Evolutionary conservation across 202 grass and related monocot species (phyloP).

Genomic region (Setaria italica): DNA sequence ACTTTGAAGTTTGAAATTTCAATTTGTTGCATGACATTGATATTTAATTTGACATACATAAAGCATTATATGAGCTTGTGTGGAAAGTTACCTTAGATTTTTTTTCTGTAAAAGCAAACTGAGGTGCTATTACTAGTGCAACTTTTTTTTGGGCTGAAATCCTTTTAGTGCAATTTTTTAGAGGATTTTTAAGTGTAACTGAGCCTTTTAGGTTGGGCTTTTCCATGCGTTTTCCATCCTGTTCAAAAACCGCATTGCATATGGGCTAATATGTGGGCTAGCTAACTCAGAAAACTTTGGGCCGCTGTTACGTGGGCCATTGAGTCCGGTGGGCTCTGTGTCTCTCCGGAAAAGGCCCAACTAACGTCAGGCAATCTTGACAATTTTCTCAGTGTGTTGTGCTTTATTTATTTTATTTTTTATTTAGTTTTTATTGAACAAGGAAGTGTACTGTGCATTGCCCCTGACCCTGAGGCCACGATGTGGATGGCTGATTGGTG

Average conservation of each 20-base stretch:
- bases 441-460: not conserved
- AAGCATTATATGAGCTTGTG: not conserved
- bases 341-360: too few species aligned
- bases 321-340: too few species aligned
- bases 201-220: not conserved
- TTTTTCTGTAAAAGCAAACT: not conserved
- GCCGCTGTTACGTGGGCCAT: too few species aligned
- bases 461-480: not conserved
- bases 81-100: not conserved
- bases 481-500: not conserved
- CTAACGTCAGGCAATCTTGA: not conserved
- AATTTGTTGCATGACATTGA: not conserved
- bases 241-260: not conserved
- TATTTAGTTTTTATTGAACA: too few species aligned
- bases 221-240: not conserved
- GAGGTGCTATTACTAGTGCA: not conserved
- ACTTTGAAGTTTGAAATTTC: not conserved
- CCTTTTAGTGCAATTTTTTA: not conserved
- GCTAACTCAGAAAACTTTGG: too few species aligned
- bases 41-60: not conserved
- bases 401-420: too few species aligned
- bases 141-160: not conserved
- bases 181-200: not conserved
- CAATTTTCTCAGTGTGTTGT: not conserved
- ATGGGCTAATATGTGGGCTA: not conserved